These are phyloP conservation scores for Ceratobasidium sp. DNA, from an alignment of 1,284 basidiomycete species.

Conservation along the genomic window DNA sequence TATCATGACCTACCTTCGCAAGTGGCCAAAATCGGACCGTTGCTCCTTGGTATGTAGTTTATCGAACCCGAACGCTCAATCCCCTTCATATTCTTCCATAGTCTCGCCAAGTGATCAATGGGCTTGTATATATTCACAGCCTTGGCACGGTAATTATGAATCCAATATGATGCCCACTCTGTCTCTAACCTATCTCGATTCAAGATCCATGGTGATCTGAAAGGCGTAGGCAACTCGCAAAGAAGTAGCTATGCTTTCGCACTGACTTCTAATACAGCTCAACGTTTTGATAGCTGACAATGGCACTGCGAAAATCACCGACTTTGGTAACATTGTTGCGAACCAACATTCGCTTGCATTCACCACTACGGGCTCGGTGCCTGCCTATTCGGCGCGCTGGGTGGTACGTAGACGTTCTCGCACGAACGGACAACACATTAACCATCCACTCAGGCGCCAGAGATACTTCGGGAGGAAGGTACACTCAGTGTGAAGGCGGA, in stretches of 20 bases:
- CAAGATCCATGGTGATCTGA: slow-evolving; percentile 1
- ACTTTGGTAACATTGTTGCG: background rate
- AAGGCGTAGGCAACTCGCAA: background rate
- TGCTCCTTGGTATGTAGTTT: background rate
- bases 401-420: background rate
- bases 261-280: background rate
- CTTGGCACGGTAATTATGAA: background rate
- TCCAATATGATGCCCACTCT: background rate
- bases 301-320: background rate
- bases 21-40: background rate
- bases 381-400: background rate
- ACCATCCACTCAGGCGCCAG: background rate
- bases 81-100: no score
- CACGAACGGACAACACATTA: no score
- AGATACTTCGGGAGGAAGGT: background rate
- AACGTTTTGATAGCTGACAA: background rate
- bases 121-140: background rate
- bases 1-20: background rate
- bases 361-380: background rate
- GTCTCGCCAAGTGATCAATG: background rate
- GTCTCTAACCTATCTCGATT: background rate
- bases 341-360: background rate
- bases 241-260: background rate
- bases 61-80: no score
- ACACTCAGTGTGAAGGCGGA: background rate